phyloP scores from a whole-genome alignment of 352 stramenopile genomes.

The Pythium insidiosum region DNA sequence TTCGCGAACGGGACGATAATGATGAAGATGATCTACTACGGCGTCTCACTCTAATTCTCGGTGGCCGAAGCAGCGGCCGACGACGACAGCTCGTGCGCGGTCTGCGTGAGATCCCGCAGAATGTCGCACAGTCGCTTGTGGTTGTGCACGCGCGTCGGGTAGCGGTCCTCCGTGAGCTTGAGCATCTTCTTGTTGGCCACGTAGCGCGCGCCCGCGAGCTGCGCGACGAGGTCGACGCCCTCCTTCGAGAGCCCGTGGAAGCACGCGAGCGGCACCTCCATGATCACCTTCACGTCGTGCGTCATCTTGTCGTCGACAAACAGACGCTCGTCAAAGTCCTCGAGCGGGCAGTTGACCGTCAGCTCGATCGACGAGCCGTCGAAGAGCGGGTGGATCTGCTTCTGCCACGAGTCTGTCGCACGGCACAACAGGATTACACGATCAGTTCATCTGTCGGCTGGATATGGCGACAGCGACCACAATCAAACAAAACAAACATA shows the following conservation, averaged over 20 bases:
- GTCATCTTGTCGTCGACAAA: constrained; percentile 77
- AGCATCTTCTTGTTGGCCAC: constrained; percentile 70
- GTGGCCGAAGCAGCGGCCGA: constrained; percentile 9
- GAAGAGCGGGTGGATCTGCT: constrained; percentile 71
- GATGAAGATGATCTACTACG: no score
- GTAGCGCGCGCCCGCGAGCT: constrained; percentile 70
- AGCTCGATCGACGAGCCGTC: constrained; percentile 60
- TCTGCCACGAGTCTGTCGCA: constrained; percentile 59
- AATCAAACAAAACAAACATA: constrained; percentile 20
- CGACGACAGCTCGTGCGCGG: constrained; percentile 50
- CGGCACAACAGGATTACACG: no score
- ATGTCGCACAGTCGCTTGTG: constrained; percentile 83
- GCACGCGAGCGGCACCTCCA: constrained; percentile 67
- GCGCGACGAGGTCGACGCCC: constrained; percentile 42
- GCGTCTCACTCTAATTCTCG: constrained; percentile 13
- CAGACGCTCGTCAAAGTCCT: constrained; percentile 78
- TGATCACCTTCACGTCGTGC: constrained; percentile 73
- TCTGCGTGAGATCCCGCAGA: constrained; percentile 64
- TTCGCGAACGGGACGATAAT: no score
- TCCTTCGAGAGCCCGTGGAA: constrained; percentile 46
- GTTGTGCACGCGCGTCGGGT: constrained; percentile 71
- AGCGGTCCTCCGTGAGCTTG: constrained; percentile 77
- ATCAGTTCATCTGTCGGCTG: no score
- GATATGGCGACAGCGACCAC: no score
- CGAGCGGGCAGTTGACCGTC: constrained; percentile 66